Percentiles rank a stretch among this genome's conserved stretches.
Conservation (phyloP, 148 eudicot species). For the Vaccinium darrowii region DNA sequence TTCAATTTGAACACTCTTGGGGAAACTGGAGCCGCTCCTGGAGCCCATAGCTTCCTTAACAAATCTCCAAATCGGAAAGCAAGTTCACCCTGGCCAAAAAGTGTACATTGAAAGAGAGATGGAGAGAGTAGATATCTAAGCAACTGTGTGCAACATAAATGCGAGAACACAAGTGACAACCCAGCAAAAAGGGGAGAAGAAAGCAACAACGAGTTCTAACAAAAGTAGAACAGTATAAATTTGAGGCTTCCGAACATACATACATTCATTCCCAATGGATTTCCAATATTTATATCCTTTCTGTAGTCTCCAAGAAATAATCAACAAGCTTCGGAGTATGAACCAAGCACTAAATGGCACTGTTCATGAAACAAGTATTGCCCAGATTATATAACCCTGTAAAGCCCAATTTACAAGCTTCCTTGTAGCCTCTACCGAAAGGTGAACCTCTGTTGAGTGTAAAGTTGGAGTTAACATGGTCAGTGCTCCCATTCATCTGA, state of each 20-base stretch:
- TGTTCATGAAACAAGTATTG: constrained; percentile 91
- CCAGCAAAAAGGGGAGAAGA: neutral
- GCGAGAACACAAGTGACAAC: neutral
- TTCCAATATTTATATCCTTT: constrained; percentile 67
- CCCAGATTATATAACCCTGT: constrained; percentile 83
- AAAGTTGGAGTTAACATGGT: constrained; percentile 28
- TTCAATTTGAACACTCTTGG: constrained; percentile 65
- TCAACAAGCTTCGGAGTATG: constrained; percentile 82
- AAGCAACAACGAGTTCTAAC: neutral
- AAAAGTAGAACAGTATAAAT: neutral
- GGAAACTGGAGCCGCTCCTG: constrained; percentile 46
- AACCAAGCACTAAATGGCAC: constrained; percentile 86
- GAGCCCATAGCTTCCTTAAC: constrained; percentile 78
- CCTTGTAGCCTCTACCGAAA: constrained; percentile 24
- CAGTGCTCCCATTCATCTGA: constrained; percentile 49
- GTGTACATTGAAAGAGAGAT: constrained; percentile 6
- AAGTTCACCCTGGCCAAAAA: constrained; percentile 65
- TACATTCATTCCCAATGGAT: constrained; percentile 79
- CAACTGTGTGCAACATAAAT: neutral
- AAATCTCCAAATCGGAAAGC: constrained; percentile 82
- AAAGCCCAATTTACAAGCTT: constrained; percentile 58
- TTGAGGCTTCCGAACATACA: constrained; percentile 24
- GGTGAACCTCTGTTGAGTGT: constrained; percentile 18
- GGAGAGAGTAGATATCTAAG: neutral
- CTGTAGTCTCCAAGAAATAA: constrained; percentile 77